A percentile compares a stretch with the other conserved stretches of the same genome.
Conservation (phyloP, 495 filamentous ascomycete species). For the Diplogelasinospora grovesii region DNA sequence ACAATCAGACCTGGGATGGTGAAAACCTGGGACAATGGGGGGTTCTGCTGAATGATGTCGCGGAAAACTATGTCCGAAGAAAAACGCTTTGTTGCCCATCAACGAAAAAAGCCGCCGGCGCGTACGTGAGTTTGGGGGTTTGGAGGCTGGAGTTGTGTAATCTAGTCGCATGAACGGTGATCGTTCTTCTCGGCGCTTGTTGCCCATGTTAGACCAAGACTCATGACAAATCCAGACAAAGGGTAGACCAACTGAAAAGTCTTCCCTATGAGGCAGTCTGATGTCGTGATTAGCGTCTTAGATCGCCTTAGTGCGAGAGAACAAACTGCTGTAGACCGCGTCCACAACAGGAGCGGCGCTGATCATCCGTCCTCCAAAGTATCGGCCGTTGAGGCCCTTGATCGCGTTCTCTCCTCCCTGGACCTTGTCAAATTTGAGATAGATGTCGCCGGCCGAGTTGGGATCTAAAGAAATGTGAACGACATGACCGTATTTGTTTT, state of each 20-base stretch:
- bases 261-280: slow-evolving; percentile 35
- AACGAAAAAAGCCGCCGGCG: no score
- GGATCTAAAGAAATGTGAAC: slow-evolving; percentile 95
- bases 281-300: slow-evolving; percentile 49
- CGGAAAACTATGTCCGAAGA: no score
- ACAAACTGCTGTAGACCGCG: slow-evolving; percentile 95
- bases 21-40: no score
- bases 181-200: no score
- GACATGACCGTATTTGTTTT: slow-evolving; percentile 93
- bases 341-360: slow-evolving; percentile 93
- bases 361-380: slow-evolving; percentile 86
- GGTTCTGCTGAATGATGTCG: no score
- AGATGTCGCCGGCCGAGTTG: slow-evolving; percentile 92
- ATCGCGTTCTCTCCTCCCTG: slow-evolving; percentile 94
- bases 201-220: no score
- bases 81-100: no score
- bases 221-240: background rate
- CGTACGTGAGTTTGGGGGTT: no score
- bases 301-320: slow-evolving; percentile 74
- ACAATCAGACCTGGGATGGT: no score
- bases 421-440: slow-evolving; percentile 94
- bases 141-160: no score
- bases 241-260: slow-evolving; percentile 18
- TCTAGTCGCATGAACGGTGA: no score
- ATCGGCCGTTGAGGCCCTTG: slow-evolving; percentile 93